These are phyloP conservation scores for Skeletonema menzelii DNA, from an alignment of 108 stramenopile genomes.

Conservation along the genomic window DNA sequence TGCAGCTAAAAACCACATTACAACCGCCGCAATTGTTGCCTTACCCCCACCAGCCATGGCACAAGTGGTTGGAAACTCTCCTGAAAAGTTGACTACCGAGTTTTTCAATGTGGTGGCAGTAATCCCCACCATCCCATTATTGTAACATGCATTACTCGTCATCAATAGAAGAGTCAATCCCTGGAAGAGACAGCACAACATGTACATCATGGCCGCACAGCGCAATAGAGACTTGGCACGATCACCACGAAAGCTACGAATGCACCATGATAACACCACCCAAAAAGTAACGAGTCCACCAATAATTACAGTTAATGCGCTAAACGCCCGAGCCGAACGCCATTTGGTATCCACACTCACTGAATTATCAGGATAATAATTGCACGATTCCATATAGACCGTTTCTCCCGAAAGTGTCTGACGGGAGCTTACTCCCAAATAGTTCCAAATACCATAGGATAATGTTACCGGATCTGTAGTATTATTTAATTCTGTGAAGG, in stretches of 20 bases:
- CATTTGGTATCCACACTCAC: constrained; percentile 38
- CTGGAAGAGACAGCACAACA: constrained; percentile 42
- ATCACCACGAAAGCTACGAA: neutral
- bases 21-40: constrained; percentile 40
- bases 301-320: constrained; percentile 41
- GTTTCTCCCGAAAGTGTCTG: constrained; percentile 20
- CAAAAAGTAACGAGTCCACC: constrained; percentile 37
- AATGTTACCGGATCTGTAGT: constrained; percentile 14
- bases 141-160: constrained; percentile 44
- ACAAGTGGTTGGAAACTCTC: constrained; percentile 21
- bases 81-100: neutral
- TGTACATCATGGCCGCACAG: constrained; percentile 14
- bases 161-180: constrained; percentile 46
- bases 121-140: constrained; percentile 11
- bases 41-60: constrained; percentile 34
- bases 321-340: constrained; percentile 41
- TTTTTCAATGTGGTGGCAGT: neutral
- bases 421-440: neutral
- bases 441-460: constrained; percentile 30
- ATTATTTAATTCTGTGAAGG: constrained; percentile 10
- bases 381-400: constrained; percentile 23
- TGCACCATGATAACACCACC: constrained; percentile 27
- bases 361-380: constrained; percentile 14
- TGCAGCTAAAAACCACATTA: constrained; percentile 45
- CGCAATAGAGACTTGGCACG: constrained; percentile 5